Evolutionary conservation across 306 rosid species (phyloP), one percentile per base, ranked within the genome.

Genomic region (Phaseolus lunatus): DNA sequence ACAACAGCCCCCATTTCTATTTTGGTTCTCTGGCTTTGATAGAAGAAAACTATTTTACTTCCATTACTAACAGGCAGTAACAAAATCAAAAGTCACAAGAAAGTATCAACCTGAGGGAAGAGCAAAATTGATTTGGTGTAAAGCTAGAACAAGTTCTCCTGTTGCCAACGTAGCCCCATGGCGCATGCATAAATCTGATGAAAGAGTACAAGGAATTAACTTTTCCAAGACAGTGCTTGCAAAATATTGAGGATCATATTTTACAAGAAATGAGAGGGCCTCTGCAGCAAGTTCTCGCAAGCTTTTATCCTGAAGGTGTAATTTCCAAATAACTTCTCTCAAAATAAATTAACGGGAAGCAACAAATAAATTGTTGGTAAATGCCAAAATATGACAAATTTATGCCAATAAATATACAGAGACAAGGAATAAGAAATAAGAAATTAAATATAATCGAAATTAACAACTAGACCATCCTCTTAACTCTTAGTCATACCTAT

Each of bases 131-230:
- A 93, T 87, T 50, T 70, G 89, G 79, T 90, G 89, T 52, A 92
- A 85, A 45, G 92, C 91, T 26, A 88, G 84, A 87, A 88, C 96
- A 75, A 92, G 87, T 86, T 92, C 96, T 59, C 97, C 97, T 18
- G 83, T 73, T 62, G 99, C 97, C 83, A 90, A 73, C 0, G 97
- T 95, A 47, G 97, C 90, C 68, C 99, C 99, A 86, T 92, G 97
- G 71, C 97, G 97, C 96, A 81, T 90, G 92, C 99, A 90, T 81
- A 95, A 79, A 84, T 95, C 99, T 76, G 99, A 80, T 70, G 97
- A 92, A 77, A 92, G 97, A 33, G 99, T 95, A 70, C 88, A 87
- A 49, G 97, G 93, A 80, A 92, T 88, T 84, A 89, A 74, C 81
- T 88, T 92, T 75, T 90, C 96, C 88, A 92, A 20, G 73, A 85